Conservation (phyloP, 2,329 filamentous ascomycete genomes). For the Xylariaceae sp. region DNA sequence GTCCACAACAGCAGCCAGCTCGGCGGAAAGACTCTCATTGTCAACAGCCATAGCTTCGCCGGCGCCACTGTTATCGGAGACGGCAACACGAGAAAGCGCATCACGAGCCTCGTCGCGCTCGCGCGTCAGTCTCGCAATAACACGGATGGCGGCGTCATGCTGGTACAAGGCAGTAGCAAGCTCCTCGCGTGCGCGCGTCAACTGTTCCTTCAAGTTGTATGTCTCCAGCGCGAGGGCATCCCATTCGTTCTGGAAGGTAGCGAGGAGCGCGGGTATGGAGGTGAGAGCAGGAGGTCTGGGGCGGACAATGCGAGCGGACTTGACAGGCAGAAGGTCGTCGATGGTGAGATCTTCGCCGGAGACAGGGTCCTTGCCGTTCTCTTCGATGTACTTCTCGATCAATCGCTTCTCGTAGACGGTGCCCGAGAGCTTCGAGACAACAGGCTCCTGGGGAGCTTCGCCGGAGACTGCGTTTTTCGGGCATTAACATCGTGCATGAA, state of each 20-base stretch:
- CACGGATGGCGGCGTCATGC: slow-evolving; percentile 91
- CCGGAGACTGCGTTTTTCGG: slow-evolving; percentile 68
- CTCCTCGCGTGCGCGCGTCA: slow-evolving; percentile 87
- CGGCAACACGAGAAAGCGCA: slow-evolving; percentile 77
- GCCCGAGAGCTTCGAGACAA: slow-evolving; percentile 93
- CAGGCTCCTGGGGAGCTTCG: slow-evolving; percentile 89
- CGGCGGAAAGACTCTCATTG: slow-evolving; percentile 66
- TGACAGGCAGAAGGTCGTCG: slow-evolving; percentile 84
- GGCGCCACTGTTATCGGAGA: slow-evolving; percentile 54
- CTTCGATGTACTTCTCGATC: slow-evolving; percentile 89
- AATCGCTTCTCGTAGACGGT: slow-evolving; percentile 91
- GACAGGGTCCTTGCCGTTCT: slow-evolving; percentile 88
- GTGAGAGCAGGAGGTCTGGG: slow-evolving; percentile 90
- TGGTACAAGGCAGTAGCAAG: slow-evolving; percentile 91
- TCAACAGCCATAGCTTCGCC: slow-evolving; percentile 95
- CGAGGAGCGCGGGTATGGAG: slow-evolving; percentile 89
- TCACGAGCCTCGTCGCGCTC: slow-evolving; percentile 91
- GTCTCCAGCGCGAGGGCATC: slow-evolving; percentile 88
- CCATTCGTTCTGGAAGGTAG: slow-evolving; percentile 98
- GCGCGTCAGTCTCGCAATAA: slow-evolving; percentile 84
- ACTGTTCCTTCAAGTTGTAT: slow-evolving; percentile 83
- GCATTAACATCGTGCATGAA: slow-evolving; percentile 19
- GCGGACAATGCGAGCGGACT: slow-evolving; percentile 75
- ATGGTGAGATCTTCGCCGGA: slow-evolving; percentile 76
- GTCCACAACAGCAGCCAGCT: slow-evolving; percentile 67